Percentiles rank a stretch among this genome's conserved stretches.
phyloP scores from a whole-genome alignment of 768 basidiomycete genomes.

The Leccinum disarticulatum region DNA sequence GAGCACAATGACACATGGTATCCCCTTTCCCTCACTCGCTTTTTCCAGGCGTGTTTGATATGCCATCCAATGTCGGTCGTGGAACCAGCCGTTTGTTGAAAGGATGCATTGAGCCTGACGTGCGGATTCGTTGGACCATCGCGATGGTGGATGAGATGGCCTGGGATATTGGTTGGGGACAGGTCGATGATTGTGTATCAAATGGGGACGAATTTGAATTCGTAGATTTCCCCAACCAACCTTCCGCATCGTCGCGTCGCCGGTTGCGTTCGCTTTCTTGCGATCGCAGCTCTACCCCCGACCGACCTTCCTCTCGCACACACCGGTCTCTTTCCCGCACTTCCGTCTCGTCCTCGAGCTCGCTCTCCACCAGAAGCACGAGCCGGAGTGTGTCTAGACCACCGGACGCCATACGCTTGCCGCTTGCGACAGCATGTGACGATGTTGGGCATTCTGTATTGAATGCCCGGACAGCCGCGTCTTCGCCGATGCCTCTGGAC shows the following conservation, averaged over 20 bases:
- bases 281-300: constrained; percentile 9
- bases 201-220: constrained; percentile 31
- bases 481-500: constrained; percentile 27
- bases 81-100: constrained; percentile 67
- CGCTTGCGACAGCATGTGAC: constrained; percentile 27
- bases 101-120: constrained; percentile 75
- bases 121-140: constrained; percentile 73
- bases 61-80: constrained; percentile 55
- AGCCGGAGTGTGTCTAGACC: constrained; percentile 45
- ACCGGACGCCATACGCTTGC: constrained; percentile 24
- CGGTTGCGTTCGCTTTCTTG: constrained; percentile 33
- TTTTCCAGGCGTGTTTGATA: constrained; percentile 57
- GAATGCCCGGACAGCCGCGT: constrained; percentile 14
- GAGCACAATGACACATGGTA: constrained; percentile 30
- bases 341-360: constrained; percentile 41
- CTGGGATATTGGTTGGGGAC: constrained; percentile 77
- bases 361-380: constrained; percentile 38
- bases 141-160: constrained; percentile 75
- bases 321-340: constrained; percentile 52
- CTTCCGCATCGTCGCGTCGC: constrained; percentile 17
- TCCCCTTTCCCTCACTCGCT: constrained; percentile 9
- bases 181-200: constrained; percentile 37
- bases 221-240: constrained; percentile 18
- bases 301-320: constrained; percentile 28
- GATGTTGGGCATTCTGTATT: constrained; percentile 24